Conservation (phyloP, 1,284 basidiomycete genomes). For the Cronartium quercuum region DNA sequence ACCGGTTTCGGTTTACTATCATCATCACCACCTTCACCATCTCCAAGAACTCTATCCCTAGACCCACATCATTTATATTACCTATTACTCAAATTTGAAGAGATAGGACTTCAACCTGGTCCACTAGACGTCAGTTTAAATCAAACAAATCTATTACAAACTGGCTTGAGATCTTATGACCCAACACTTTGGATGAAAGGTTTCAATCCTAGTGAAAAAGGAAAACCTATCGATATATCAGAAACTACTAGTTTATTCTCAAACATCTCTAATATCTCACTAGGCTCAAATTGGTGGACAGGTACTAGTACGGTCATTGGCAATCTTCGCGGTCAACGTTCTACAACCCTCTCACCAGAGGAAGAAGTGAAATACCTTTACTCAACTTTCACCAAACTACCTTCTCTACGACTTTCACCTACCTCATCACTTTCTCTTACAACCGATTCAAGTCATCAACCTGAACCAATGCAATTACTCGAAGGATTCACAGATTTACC, state of each 20-base stretch:
- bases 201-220: slow-evolving; percentile 58
- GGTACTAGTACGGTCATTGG: not conserved
- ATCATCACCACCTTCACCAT: not conserved
- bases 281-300: slow-evolving; percentile 65
- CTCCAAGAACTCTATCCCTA: slow-evolving; percentile 46
- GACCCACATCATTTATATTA: slow-evolving; percentile 82
- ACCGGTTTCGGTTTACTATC: not conserved
- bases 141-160: slow-evolving; percentile 45
- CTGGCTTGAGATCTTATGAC: slow-evolving; percentile 26
- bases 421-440: slow-evolving; percentile 57
- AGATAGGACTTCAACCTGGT: slow-evolving; percentile 64
- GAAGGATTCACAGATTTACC: slow-evolving; percentile 66
- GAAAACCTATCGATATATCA: slow-evolving; percentile 53
- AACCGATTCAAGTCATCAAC: not conserved
- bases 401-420: slow-evolving; percentile 56
- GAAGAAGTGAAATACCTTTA: slow-evolving; percentile 70
- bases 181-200: slow-evolving; percentile 34
- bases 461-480: slow-evolving; percentile 52
- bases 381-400: slow-evolving; percentile 78
- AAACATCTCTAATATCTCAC: slow-evolving; percentile 62
- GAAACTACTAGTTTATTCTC: slow-evolving; percentile 52
- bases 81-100: slow-evolving; percentile 76
- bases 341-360: slow-evolving; percentile 56
- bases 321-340: not conserved
- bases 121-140: slow-evolving; percentile 71